These are phyloP conservation scores for Neofusicoccum parvum DNA, from an alignment of 2,329 filamentous ascomycete genomes.

Conservation along the genomic window DNA sequence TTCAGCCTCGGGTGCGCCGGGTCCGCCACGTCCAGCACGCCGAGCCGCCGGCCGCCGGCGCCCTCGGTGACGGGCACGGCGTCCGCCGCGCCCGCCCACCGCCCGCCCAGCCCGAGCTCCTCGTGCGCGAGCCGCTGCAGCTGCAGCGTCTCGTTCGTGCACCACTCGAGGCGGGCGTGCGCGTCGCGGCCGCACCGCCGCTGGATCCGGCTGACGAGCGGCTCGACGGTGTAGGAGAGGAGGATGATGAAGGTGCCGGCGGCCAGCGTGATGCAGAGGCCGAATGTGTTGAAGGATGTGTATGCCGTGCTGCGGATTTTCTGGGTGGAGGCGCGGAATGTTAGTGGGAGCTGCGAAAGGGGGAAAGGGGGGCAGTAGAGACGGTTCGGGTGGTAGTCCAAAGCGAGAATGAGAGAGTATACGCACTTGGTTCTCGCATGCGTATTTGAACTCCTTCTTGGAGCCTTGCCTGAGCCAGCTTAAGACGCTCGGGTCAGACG, in stretches of 20 bases:
- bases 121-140: too few relatives aligned
- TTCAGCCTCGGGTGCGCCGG: neutral
- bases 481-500: neutral
- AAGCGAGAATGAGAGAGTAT: too few relatives aligned
- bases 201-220: conserved; percentile 12
- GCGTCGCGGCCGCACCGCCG: conserved; percentile 13
- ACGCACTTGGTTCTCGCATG: conserved; percentile 8
- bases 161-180: conserved; percentile 24
- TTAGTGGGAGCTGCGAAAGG: too few relatives aligned
- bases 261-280: conserved; percentile 28
- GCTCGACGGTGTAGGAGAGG: conserved; percentile 22
- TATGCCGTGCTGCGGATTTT: conserved; percentile 26
- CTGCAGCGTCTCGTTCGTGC: neutral
- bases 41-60: neutral
- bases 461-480: neutral
- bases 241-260: conserved; percentile 28
- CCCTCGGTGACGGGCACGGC: conserved; percentile 1
- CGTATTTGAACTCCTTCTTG: neutral
- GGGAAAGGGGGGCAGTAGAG: neutral
- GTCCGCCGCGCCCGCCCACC: conserved; percentile 20
- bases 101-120: neutral
- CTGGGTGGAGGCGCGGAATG: neutral
- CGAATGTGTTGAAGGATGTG: conserved; percentile 26
- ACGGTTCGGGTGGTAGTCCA: neutral
- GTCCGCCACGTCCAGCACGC: conserved; percentile 9